These are phyloP conservation scores for Blastobotrys buckinghamii DNA, from an alignment of 1,139 yeast species.

Conservation along the genomic window DNA sequence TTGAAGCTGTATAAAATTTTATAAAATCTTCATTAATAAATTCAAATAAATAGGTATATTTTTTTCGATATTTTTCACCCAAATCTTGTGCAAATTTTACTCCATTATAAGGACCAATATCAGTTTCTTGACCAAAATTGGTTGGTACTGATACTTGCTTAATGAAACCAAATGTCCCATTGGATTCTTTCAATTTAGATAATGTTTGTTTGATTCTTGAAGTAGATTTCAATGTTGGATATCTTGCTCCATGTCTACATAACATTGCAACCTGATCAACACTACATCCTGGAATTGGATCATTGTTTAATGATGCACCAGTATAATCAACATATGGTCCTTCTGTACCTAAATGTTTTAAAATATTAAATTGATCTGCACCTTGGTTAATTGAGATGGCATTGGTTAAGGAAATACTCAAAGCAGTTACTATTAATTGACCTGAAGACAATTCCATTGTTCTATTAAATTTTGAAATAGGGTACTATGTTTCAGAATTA, in stretches of 20 bases:
- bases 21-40: not conserved
- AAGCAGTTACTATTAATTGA: too few relatives aligned
- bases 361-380: not conserved
- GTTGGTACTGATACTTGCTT: constrained; percentile 13
- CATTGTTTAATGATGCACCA: constrained; percentile 29
- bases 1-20: constrained; percentile 16
- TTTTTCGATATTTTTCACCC: constrained; percentile 12
- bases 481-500: too few relatives aligned
- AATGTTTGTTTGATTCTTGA: constrained; percentile 2
- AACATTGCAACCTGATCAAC: constrained; percentile 18
- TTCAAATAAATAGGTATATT: constrained; percentile 7
- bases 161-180: constrained; percentile 12
- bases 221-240: constrained; percentile 13
- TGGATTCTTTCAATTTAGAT: constrained; percentile 6
- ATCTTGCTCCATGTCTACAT: constrained; percentile 20
- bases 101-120: constrained; percentile 19
- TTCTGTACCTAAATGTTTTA: constrained; percentile 7
- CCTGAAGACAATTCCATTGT: too few relatives aligned
- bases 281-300: constrained; percentile 22
- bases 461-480: too few relatives aligned
- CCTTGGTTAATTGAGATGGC: too few relatives aligned
- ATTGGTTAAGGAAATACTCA: too few relatives aligned
- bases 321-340: constrained; percentile 33
- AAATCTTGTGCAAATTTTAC: constrained; percentile 10
- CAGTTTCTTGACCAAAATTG: constrained; percentile 16